These are phyloP conservation scores for Lunasporangiospora selenospora DNA, from an alignment of 192 early-diverging fungal species.

Conservation along the genomic window DNA sequence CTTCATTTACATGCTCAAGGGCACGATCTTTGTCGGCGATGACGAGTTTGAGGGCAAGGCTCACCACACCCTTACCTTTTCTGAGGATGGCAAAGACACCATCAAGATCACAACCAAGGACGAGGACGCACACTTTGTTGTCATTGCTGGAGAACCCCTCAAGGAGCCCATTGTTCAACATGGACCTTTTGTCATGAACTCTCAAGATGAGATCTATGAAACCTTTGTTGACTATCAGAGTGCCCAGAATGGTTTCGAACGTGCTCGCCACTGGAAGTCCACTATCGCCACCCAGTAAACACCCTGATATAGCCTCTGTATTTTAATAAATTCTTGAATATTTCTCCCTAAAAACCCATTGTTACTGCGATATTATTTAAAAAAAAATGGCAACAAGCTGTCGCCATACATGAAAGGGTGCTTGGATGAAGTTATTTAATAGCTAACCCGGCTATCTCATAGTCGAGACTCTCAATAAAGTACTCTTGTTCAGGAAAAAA, in stretches of 20 bases:
- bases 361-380: no score
- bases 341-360: no score
- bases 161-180: conserved; percentile 61
- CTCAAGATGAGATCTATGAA: conserved; percentile 60
- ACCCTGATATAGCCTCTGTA: no score
- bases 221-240: conserved; percentile 66
- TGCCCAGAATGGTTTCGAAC: conserved; percentile 73
- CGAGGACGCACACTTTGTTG: conserved; percentile 28
- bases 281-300: conserved; percentile 46
- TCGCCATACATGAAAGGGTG: no score
- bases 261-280: conserved; percentile 57
- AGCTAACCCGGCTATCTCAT: no score
- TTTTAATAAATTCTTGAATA: no score
- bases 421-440: no score
- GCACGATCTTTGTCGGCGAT: conserved; percentile 25
- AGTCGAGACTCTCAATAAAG: no score
- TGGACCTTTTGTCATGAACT: conserved; percentile 77
- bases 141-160: conserved; percentile 58
- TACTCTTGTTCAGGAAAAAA: no score
- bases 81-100: conserved; percentile 30
- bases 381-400: no score
- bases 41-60: conserved; percentile 16
- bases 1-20: conserved; percentile 43
- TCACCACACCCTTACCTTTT: conserved; percentile 24
- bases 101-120: conserved; percentile 36